phyloP scores from a whole-genome alignment of 768 basidiomycete species.

The Atractiella rhizophila region DNA sequence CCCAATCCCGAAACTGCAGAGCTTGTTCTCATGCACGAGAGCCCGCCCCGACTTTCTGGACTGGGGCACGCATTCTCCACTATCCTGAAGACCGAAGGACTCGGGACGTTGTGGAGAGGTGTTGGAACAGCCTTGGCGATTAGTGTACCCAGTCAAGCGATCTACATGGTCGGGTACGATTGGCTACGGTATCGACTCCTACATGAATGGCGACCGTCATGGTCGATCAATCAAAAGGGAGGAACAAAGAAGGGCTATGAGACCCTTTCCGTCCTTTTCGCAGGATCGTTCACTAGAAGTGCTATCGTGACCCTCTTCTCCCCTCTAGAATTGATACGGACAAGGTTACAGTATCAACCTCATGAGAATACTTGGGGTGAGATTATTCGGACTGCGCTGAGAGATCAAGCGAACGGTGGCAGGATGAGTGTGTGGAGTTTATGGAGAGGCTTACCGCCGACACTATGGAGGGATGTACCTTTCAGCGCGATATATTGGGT shows the following conservation, averaged over 20 bases:
- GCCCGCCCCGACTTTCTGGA: constrained; percentile 49
- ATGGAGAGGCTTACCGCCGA: constrained; percentile 76
- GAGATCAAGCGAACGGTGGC: constrained; percentile 40
- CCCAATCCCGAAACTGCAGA: not conserved
- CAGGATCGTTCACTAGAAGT: constrained; percentile 61
- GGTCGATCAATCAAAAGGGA: constrained; percentile 1
- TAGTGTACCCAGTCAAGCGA: constrained; percentile 68
- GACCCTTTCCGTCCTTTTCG: constrained; percentile 40
- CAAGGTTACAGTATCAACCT: constrained; percentile 59
- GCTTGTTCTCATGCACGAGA: not conserved
- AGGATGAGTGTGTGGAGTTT: constrained; percentile 40
- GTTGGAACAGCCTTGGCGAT: constrained; percentile 74
- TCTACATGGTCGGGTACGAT: constrained; percentile 91
- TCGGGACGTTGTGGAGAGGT: constrained; percentile 81
- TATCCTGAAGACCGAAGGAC: constrained; percentile 56
- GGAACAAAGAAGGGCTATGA: constrained; percentile 3
- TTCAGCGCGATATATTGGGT: constrained; percentile 97
- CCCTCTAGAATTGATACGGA: constrained; percentile 76
- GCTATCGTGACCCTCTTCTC: constrained; percentile 52
- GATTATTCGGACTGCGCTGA: not conserved
- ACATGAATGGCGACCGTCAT: constrained; percentile 9
- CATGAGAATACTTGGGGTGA: not conserved
- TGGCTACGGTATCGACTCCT: constrained; percentile 30
- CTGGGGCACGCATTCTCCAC: constrained; percentile 51
- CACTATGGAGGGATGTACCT: constrained; percentile 89